These are phyloP conservation scores for Hydnum rufescens DNA, from an alignment of 768 basidiomycete genomes.

Conservation along the genomic window DNA sequence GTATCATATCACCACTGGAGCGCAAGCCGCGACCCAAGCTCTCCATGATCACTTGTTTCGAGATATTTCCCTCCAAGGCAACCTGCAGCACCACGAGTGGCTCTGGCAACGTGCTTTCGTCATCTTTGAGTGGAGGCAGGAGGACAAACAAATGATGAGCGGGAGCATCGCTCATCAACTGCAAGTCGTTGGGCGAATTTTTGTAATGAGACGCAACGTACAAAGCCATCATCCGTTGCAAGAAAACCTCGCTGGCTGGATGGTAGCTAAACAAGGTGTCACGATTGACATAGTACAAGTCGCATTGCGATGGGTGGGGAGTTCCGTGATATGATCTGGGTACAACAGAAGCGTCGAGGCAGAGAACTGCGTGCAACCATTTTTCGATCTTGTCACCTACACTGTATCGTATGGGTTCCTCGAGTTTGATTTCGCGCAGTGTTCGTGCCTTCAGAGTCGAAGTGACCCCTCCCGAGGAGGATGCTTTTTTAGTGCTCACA, in stretches of 20 bases:
- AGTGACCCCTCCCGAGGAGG: conserved; percentile 29
- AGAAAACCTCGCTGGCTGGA: conserved; percentile 89
- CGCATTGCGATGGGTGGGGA: conserved; percentile 85
- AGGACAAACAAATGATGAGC: conserved; percentile 94
- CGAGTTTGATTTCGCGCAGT: conserved; percentile 82
- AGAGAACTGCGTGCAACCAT: conserved; percentile 82
- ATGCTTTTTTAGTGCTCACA: conserved; percentile 20
- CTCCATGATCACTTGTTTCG: conserved; percentile 67
- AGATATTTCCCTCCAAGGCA: conserved; percentile 85
- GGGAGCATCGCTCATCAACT: conserved; percentile 89
- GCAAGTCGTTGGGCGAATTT: conserved; percentile 97
- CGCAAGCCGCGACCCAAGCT: conserved; percentile 65
- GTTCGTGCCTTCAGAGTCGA: conserved; percentile 40
- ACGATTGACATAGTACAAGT: conserved; percentile 85
- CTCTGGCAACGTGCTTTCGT: conserved; percentile 80
- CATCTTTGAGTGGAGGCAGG: conserved; percentile 76
- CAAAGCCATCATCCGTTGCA: conserved; percentile 95
- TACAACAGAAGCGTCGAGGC: conserved; percentile 65
- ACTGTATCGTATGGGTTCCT: conserved; percentile 86
- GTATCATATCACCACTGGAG: conserved; percentile 91
- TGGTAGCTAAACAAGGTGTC: conserved; percentile 96
- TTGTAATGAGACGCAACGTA: conserved; percentile 98
- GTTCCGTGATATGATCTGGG: conserved; percentile 47
- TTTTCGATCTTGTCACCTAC: conserved; percentile 75
- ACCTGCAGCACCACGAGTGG: conserved; percentile 93